Evolutionary conservation across 2,329 filamentous ascomycete genomes (phyloP), one percentile per base, ranked within the genome.

Genomic region (Didymosphaeria variabile): DNA sequence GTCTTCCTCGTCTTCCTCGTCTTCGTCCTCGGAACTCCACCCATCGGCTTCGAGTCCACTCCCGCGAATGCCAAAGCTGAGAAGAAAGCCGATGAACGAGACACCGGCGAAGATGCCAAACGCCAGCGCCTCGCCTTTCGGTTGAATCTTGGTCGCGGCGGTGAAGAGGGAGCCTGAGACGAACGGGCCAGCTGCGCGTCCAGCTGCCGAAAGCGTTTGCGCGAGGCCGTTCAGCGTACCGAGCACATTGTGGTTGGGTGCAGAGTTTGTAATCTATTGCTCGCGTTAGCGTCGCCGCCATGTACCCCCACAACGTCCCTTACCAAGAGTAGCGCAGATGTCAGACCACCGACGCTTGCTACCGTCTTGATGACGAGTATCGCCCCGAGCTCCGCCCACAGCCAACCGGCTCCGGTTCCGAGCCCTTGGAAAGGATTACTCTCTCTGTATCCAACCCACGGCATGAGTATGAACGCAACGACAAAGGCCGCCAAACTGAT

Each of bases 151-250:
- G 0, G 88, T 90, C 0, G 93, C 90, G 0, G 94, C 82, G 0
- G 92, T 92, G 77, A 97, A 99, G 0, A 99, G 82, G 0, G 89
- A 89, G 0, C 95, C 95, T 0, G 93, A 95, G 0, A 97, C 82
- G 67, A 98, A 94, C 0, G 95, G 95, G 0, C 95, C 95, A 0
- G 93, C 86, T 46, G 94, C 93, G 61, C 95, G 89, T 9, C 95
- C 95, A 0, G 92, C 92, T 0, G 95, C 95, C 0, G 93, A 97
- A 0, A 99, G 87, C 0, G 93, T 97, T 78, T 99, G 95, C 0
- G 95, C 95, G 34, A 98, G 86, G 10, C 95, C 95, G 72, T 99
- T 97, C 29, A 99, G 84, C 0, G 92, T 93, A 3, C 95, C 95
- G 0, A 99, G 86, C 0, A 92, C 93, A 5, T 91, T 89, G 76